Base-by-base conservation (phyloP, 139 green algal species). In the Micractinium sp. region DNA sequence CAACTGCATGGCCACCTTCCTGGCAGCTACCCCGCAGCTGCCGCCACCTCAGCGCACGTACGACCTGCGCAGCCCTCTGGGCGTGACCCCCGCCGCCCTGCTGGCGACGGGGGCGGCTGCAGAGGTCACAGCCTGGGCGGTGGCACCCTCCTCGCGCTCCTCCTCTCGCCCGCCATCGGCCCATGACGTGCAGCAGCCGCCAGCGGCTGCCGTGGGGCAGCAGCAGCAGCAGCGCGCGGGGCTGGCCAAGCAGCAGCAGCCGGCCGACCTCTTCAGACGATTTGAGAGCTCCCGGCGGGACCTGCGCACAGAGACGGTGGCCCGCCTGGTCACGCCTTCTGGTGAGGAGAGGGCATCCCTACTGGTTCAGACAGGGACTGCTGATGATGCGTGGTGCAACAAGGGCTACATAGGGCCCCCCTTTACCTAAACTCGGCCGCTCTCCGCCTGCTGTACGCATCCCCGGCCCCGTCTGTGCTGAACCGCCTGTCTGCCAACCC, bases 51-150 rank as follows among this genome's bases (percentile, higher is more conserved):
- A 83, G 39, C 75, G 35, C 35, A 75, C 67, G 60, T 91, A 91
- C 41, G 95, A 97, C 88, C 90, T 97, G 90, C 92, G 95, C 7
- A 94, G 78, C 14, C 95, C 95, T 0, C 74, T 96, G 53, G 95
- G 95, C 15, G 86, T 97, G 0, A 88, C 95, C 22, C 95, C 95
- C 22, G 93, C 95, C 29, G 94, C 93, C 0, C 92, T 97, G 74
- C 38, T 86, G 75, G 89, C 89, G 3, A 73, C 75, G 7, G 85
- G 89, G 2, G 87, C 79, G 0, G 87, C 82, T 14, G 41, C 25
- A 9, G 41, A 74, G 83, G 56, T 60, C 47, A 38, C 13, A 16
- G 74, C 33, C 33, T 38, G 35, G 74, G 74, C 16, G 74, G 74
- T 35, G 33, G n/a, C 74, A 9, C 33, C 74, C 74, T 14, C n/a